Evolutionary conservation across 768 basidiomycete genomes (phyloP).

Genomic region (button mushroom (Agaricus bisporus)): DNA sequence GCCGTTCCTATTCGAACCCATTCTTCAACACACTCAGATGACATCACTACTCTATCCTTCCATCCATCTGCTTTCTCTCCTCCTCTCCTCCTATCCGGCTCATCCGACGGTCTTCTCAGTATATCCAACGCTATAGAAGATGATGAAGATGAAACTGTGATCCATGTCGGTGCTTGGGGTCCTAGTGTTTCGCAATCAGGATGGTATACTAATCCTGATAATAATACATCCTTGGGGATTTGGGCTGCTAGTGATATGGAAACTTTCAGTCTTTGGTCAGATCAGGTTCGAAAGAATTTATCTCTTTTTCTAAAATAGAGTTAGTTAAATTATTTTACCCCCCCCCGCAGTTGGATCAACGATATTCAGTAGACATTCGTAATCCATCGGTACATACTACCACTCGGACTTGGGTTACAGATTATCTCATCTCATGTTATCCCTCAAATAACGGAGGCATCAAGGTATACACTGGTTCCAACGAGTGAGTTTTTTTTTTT

Average conservation of each 20-base stretch:
- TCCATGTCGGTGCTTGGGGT: constrained; percentile 83
- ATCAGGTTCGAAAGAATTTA: constrained; percentile 44
- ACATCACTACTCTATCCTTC: constrained; percentile 74
- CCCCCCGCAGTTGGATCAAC: constrained; percentile 63
- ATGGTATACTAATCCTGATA: constrained; percentile 35
- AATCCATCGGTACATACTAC: constrained; percentile 53
- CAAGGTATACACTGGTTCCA: constrained; percentile 64
- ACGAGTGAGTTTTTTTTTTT: constrained; percentile 44
- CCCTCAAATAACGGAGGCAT: constrained; percentile 26
- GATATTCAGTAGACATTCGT: constrained; percentile 57
- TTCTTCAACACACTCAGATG: constrained; percentile 87
- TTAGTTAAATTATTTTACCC: too few relatives aligned
- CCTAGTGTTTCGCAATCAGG: constrained; percentile 75
- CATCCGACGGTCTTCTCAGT: constrained; percentile 79
- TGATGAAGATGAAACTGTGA: constrained; percentile 84
- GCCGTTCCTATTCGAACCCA: constrained; percentile 67
- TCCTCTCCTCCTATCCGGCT: constrained; percentile 62
- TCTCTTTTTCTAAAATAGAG: too few relatives aligned
- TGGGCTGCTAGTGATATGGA: constrained; percentile 97
- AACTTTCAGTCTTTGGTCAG: constrained; percentile 80
- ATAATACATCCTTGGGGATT: constrained; percentile 29
- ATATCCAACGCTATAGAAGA: constrained; percentile 64
- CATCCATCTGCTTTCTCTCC: constrained; percentile 16
- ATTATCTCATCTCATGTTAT: constrained; percentile 63
- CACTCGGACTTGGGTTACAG: constrained; percentile 66